phyloP scores from a whole-genome alignment of 2,329 filamentous ascomycete genomes.

The Paracoccidioides brasiliensis region DNA sequence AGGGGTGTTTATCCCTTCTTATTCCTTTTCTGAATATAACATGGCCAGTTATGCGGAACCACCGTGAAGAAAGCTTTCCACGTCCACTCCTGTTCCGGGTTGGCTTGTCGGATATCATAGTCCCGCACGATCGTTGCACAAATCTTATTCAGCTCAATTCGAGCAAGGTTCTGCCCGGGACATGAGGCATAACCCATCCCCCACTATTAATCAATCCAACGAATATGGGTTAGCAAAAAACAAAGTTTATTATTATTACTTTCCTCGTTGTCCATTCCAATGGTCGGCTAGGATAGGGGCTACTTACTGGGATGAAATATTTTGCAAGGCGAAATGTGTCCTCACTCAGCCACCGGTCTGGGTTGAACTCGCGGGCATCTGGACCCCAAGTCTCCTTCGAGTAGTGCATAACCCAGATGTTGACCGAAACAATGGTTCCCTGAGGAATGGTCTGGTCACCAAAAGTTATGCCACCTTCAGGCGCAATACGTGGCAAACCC shows the following conservation, averaged over 20 bases:
- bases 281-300: background rate
- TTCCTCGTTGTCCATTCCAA: background rate
- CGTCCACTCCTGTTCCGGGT: constrained; percentile 10
- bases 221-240: background rate
- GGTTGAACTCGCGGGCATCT: constrained; percentile 16
- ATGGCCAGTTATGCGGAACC: constrained; percentile 18
- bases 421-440: constrained; percentile 22
- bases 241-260: background rate
- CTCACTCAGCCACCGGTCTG: constrained; percentile 13
- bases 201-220: constrained; percentile 11
- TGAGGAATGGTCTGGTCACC: constrained; percentile 17
- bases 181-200: constrained; percentile 23
- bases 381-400: constrained; percentile 13
- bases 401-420: constrained; percentile 20
- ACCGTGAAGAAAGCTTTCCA: constrained; percentile 18
- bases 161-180: constrained; percentile 21
- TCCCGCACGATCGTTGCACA: constrained; percentile 19
- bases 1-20: background rate
- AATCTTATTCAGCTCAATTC: constrained; percentile 22
- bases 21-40: background rate
- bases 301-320: constrained; percentile 12
- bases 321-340: constrained; percentile 1
- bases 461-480: constrained; percentile 21
- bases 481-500: constrained; percentile 20
- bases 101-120: constrained; percentile 18